Evolutionary conservation across 768 basidiomycete species (phyloP).

Genomic region (Leccinum obscurum): DNA sequence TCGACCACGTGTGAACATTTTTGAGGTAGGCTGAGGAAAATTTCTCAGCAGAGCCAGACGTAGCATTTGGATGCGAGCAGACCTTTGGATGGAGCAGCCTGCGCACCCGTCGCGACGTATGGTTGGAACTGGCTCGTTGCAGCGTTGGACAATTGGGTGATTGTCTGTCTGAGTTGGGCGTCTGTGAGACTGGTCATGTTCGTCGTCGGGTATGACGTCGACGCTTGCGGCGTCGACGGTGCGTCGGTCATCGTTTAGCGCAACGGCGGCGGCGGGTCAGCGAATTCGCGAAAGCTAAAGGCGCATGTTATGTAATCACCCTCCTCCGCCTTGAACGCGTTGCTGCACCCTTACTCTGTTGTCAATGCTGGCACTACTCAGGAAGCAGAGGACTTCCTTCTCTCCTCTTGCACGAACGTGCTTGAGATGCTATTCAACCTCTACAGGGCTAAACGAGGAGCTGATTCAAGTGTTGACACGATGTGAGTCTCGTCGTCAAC

Average conservation of each 20-base stretch:
- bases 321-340: background rate
- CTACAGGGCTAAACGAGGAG: conserved; percentile 35
- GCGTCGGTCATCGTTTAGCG: conserved; percentile 29
- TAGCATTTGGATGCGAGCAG: background rate
- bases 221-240: conserved; percentile 19
- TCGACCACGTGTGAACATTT: conserved; percentile 72
- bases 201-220: conserved; percentile 34
- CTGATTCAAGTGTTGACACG: conserved; percentile 42
- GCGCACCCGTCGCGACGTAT: conserved; percentile 33
- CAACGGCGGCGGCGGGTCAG: background rate
- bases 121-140: conserved; percentile 38
- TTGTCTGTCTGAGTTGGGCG: conserved; percentile 61
- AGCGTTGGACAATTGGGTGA: conserved; percentile 50
- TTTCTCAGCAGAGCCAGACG: conserved; percentile 19
- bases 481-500: conserved; percentile 34
- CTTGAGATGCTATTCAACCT: conserved; percentile 20
- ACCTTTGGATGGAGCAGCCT: conserved; percentile 32
- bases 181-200: conserved; percentile 54
- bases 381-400: background rate
- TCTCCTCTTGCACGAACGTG: conserved; percentile 5
- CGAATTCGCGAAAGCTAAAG: conserved; percentile 2
- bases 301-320: conserved; percentile 30
- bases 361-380: conserved; percentile 26
- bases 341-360: background rate
- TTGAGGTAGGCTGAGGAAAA: conserved; percentile 53